These are phyloP conservation scores for Fusarium pilosicola DNA, from an alignment of 2,329 filamentous ascomycete genomes.

Conservation along the genomic window DNA sequence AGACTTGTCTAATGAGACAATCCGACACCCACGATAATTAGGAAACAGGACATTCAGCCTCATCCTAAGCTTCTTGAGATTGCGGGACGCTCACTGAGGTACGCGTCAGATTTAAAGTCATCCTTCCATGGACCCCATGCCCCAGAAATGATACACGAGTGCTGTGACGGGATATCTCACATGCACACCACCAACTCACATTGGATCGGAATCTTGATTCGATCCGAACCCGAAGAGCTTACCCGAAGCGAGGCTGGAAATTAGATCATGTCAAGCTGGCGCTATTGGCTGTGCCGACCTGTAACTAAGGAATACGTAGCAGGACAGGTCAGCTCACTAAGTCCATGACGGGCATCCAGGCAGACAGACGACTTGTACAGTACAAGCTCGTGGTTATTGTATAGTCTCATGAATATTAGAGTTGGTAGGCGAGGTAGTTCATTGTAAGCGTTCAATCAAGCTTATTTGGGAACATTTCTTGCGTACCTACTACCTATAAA, in stretches of 20 bases:
- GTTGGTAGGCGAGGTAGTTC: not conserved
- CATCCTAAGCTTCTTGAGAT: not conserved
- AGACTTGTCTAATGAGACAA: not conserved
- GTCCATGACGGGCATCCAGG: constrained; percentile 6
- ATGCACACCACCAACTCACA: constrained; percentile 13
- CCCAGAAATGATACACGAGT: not conserved
- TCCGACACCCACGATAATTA: not conserved
- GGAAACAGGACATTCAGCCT: not conserved
- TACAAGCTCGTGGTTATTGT: not conserved
- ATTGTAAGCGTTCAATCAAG: not conserved
- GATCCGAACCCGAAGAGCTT: constrained; percentile 32
- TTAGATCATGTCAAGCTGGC: constrained; percentile 1
- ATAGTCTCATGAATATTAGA: not conserved
- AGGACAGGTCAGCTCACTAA: not conserved
- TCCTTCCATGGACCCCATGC: not conserved
- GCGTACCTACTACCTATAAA: not conserved
- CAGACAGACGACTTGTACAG: not conserved
- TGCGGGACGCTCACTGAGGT: not conserved
- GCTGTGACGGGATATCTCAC: not conserved
- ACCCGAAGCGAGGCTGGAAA: constrained; percentile 10
- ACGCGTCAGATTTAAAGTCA: not conserved
- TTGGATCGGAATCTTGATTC: constrained; percentile 27
- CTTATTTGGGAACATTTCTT: not conserved
- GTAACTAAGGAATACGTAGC: not conserved
- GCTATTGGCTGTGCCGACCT: constrained; percentile 20